These are phyloP conservation scores for Primulina huaijiensis DNA, from an alignment of 257 asterid genomes.

Conservation along the genomic window DNA sequence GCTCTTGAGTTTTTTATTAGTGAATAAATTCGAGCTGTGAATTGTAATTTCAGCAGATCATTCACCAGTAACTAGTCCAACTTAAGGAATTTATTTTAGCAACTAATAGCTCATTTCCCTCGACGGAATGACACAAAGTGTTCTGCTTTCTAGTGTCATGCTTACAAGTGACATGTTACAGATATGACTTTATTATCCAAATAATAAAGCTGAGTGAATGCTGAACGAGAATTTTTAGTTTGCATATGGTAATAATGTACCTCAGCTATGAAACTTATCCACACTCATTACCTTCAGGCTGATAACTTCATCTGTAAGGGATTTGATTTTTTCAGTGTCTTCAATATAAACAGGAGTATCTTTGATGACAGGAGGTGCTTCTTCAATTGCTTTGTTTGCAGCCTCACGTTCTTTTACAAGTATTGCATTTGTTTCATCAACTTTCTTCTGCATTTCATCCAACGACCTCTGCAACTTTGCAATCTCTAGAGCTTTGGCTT, in stretches of 20 bases:
- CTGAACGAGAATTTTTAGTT: conserved; percentile 4
- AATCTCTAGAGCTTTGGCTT: conserved; percentile 73
- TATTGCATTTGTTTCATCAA: conserved; percentile 68
- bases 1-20: background rate
- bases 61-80: background rate
- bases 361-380: conserved; percentile 90
- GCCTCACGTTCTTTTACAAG: conserved; percentile 78
- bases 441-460: conserved; percentile 73
- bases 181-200: conserved; percentile 10
- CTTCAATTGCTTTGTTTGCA: conserved; percentile 85
- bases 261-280: conserved; percentile 20
- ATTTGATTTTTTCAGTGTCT: conserved; percentile 74
- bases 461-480: conserved; percentile 61
- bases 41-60: background rate
- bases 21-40: background rate
- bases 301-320: conserved; percentile 65
- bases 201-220: conserved; percentile 10
- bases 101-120: conserved; percentile 11
- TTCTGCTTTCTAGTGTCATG: background rate
- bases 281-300: conserved; percentile 60
- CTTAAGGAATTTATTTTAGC: background rate
- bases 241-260: conserved; percentile 8
- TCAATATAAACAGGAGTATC: conserved; percentile 86
- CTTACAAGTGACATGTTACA: conserved; percentile 7
- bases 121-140: conserved; percentile 1